phyloP scores from a whole-genome alignment of 1,284 basidiomycete genomes.

The Ceratobasidium theobromae region DNA sequence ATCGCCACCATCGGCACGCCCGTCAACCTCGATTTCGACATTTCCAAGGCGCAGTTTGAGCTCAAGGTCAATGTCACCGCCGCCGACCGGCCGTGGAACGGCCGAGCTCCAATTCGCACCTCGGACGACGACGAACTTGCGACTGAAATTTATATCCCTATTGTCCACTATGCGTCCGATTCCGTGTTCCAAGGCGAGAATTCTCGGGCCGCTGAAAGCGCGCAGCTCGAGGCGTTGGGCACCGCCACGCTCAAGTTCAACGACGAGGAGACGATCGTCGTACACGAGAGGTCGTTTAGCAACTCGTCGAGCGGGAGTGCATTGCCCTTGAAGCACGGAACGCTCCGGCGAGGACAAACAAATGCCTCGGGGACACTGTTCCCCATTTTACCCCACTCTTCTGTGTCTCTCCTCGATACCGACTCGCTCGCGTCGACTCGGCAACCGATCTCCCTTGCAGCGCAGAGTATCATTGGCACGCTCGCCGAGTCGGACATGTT shows the following conservation, averaged over 20 bases:
- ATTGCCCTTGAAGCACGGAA: not conserved
- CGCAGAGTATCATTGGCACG: conserved; percentile 12
- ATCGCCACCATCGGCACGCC: conserved; percentile 69
- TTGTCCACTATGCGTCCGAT: conserved; percentile 76
- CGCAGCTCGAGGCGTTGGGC: not conserved
- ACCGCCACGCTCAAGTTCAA: not conserved
- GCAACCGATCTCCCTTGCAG: not conserved
- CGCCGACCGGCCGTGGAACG: conserved; percentile 48
- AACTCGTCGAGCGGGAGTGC: not conserved
- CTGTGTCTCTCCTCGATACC: not conserved
- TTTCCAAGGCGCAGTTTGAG: conserved; percentile 67
- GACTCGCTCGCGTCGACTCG: not conserved
- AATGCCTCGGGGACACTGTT: conserved; percentile 17
- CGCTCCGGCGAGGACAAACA: conserved; percentile 5
- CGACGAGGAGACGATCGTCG: conserved; percentile 36
- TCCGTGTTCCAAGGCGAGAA: conserved; percentile 13
- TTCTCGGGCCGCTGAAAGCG: not conserved
- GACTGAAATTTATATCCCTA: conserved; percentile 86
- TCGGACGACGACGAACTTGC: conserved; percentile 47
- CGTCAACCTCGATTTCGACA: conserved; percentile 71
- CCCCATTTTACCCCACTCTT: conserved; percentile 8
- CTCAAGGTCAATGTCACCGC: conserved; percentile 62
- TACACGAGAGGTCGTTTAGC: conserved; percentile 5
- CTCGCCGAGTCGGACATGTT: conserved; percentile 35
- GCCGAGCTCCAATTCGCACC: conserved; percentile 37